Evolutionary conservation across 345 rosid genomes (phyloP), one percentile per base, ranked within the genome.

Genomic region (Trapa incisa): DNA sequence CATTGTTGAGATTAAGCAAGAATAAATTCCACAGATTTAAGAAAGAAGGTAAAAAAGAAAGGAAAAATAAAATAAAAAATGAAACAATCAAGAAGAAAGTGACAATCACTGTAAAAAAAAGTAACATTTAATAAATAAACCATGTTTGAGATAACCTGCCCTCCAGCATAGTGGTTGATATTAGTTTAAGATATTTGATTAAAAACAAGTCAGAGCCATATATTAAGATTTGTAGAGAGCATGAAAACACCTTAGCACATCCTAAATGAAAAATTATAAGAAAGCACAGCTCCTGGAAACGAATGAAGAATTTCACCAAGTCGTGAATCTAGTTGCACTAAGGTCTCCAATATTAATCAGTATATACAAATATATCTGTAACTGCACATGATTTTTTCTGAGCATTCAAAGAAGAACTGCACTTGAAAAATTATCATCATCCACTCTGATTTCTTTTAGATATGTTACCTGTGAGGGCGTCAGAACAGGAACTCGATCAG

Each of bases 401-500:
- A 22, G 29, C 29, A 22, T 22, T 22, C 29, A 22, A 22, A 22
- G 29, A 22, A 22, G 29, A 57, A 57, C 9, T n/a, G 29, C 9
- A 5, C 6, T 22, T 5, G 36, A 57, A 29, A 29, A 22, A 32
- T 32, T 3, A 57, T 57, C 29, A 0, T 2, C 6, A 1, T 22
- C 29, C 36, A 6, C 35, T 32, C 29, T 29, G 3, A 57, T 57
- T 13, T 57, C 11, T 37, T 22, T 57, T 22, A 8, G 12, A 58
- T 15, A 58, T 58, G n/a, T 71, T 75, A 94, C 99, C 96, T 94
- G 99, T 70, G 91, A 77, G 58, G 99, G 78, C 10, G 96, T 89
- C 70, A 94, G 93, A 71, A 94, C 99, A 68, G 99, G 96, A 77
- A 94, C 96, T 68, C 97, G 88, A 65, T 76, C 68, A 71, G 99